Evolutionary conservation across 352 stramenopile species (phyloP), one percentile per base, ranked within the genome.

Genomic region (Globisporangium cederbergense): DNA sequence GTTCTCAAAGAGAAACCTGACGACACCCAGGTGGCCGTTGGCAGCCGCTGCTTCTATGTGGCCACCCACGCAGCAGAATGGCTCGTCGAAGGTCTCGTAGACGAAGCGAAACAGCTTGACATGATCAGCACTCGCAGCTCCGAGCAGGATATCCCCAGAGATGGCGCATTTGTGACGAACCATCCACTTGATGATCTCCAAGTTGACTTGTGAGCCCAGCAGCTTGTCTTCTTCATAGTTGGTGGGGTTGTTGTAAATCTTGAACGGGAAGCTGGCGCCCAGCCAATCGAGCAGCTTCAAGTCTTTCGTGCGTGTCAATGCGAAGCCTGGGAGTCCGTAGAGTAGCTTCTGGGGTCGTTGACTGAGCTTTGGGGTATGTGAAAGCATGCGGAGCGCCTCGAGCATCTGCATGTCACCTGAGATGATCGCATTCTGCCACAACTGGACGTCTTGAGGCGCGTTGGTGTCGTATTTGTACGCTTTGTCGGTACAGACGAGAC

Each of bases 51-150:
- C 14, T 22, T 40, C 22, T 8, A 16, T 13, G 64, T 77, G 22
- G 65, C 58, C 61, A 20, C 42, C 25, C 66, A 13, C 25, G 28
- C 13, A 56, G 13, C 5, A 5, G 11, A 42, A 25, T 0, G 16
- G 13, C 0, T 25, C 5, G 20, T 42, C 14, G 16, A 2, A 63
- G 32, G 71, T 57, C 7, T 58, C 42, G 20, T 79, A 61, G 0
- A 83, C 55, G 20, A 65, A 77, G 45, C 73, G 28, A 32, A 83
- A 55, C 25, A 80, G 62, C 0, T 69, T 62, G 13, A 77, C 43
- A 30, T 73, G 72, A 3, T 73, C 73, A n/a, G 50, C 7, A 13
- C 25, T 32, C 4, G 58, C 64, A 16, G 58, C 64, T 1, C 40
- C 50, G 9, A 45, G 13, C 51, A 34, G 43, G 14, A 42, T 6